phyloP scores from a whole-genome alignment of 495 filamentous ascomycete species.

The Cetradonia linearis region DNA sequence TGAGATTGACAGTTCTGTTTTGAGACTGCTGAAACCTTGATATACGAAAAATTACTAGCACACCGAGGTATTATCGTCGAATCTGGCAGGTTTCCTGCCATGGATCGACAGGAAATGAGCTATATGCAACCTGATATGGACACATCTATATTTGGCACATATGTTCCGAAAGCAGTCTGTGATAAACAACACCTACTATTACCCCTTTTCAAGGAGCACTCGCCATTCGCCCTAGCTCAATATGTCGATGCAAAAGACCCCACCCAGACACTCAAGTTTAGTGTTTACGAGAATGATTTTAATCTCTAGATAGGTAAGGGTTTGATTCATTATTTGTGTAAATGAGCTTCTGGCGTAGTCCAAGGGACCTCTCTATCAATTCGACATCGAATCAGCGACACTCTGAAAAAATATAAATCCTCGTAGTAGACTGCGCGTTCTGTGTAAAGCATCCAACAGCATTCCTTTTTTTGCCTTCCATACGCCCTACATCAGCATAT shows the following conservation, averaged over 20 bases:
- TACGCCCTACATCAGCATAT: not conserved
- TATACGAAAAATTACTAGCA: not conserved
- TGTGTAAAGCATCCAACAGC: constrained; percentile 7
- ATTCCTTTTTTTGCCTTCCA: not conserved
- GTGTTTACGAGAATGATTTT: too few relatives aligned
- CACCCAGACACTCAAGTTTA: too few relatives aligned
- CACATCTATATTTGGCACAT: not conserved
- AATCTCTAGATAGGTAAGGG: too few relatives aligned
- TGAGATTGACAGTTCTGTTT: not conserved
- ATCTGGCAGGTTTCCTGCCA: not conserved
- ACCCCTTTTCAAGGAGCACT: too few relatives aligned
- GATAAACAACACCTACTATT: not conserved
- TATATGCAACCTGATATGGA: not conserved
- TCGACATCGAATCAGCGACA: not conserved
- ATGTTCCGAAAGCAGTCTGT: not conserved
- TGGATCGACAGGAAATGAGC: not conserved
- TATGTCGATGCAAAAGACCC: too few relatives aligned
- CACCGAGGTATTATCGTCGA: not conserved
- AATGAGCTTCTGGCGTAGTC: not conserved
- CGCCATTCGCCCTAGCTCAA: too few relatives aligned
- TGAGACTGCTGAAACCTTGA: not conserved
- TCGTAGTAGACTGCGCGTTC: not conserved
- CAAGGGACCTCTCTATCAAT: not conserved
- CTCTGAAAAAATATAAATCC: not conserved
- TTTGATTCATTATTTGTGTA: too few relatives aligned